Evolutionary conservation across 805 yeast genomes (phyloP).

Genomic region (Kluyveromyces siamensis): DNA sequence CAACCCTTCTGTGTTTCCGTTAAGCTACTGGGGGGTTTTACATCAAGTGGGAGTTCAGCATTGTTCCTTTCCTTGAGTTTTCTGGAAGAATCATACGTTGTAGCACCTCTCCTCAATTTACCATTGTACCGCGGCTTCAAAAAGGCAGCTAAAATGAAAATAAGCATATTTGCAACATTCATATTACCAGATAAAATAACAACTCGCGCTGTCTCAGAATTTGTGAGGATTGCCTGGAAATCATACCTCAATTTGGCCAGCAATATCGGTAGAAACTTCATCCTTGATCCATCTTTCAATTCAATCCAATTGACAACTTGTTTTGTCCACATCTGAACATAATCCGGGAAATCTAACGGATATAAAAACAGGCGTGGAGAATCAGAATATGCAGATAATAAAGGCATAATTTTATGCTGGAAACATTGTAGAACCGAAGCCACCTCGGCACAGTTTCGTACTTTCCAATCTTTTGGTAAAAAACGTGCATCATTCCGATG

Average conservation of each 20-base stretch:
- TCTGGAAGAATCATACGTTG: slow-evolving; percentile 6
- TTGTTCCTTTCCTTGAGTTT: background rate
- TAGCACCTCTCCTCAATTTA: slow-evolving; percentile 1
- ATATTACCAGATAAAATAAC: slow-evolving; percentile 53
- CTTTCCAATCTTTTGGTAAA: slow-evolving; percentile 11
- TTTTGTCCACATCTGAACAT: slow-evolving; percentile 32
- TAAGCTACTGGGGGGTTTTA: background rate
- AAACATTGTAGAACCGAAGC: slow-evolving; percentile 19
- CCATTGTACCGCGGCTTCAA: slow-evolving; percentile 31
- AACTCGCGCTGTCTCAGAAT: slow-evolving; percentile 35
- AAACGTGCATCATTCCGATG: slow-evolving; percentile 1
- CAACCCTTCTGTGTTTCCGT: slow-evolving; percentile 25
- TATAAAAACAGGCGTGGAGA: slow-evolving; percentile 32
- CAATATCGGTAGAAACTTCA: slow-evolving; percentile 20
- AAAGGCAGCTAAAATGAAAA: slow-evolving; percentile 44
- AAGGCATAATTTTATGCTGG: slow-evolving; percentile 24
- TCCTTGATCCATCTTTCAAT: slow-evolving; percentile 33
- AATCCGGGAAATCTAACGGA: slow-evolving; percentile 19
- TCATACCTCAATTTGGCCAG: slow-evolving; percentile 22
- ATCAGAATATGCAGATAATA: slow-evolving; percentile 23
- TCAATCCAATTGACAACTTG: slow-evolving; percentile 35
- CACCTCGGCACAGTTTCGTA: slow-evolving; percentile 13
- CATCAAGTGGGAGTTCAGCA: slow-evolving; percentile 1
- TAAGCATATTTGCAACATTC: slow-evolving; percentile 48
- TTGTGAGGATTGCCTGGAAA: slow-evolving; percentile 13